Evolutionary conservation across 2,329 filamentous ascomycete genomes (phyloP), one percentile per base, ranked within the genome.

Genomic region (Colletotrichum horii): DNA sequence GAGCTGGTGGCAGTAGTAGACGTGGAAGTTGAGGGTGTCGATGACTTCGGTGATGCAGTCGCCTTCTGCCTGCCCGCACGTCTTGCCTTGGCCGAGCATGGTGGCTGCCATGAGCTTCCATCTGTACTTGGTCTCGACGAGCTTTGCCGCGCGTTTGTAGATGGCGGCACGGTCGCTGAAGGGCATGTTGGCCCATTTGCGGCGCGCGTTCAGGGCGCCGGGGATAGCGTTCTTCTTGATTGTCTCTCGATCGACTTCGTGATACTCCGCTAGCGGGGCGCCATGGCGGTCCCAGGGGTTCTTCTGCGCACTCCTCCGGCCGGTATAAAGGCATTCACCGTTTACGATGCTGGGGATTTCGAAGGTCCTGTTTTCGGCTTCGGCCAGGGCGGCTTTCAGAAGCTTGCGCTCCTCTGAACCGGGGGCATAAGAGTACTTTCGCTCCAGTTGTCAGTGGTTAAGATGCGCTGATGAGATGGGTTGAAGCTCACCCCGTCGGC

Each of bases 91-190:
- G 26, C 66, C 66, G 48, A 68, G 26, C 66, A 68, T 68, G 0
- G 66, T 68, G 22, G 66, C 66, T 14, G 66, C 66, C 66, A 68
- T 68, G 15, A 68, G 66, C 48, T 68, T 60, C 66, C 66, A 68
- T 6, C 66, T 60, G 30, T 68, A 68, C 48, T 60, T 68, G 12
- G 66, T 58, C 66, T 68, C 66, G 24, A 68, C 48, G 3, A 68
- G 66, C 66, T 0, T 68, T 0, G 66, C 66, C 4, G 66, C 66
- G 14, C 52, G 52, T 2, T 56, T 56, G 52, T 56, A 56, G 52
- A 56, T 56, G 52, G 52, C 52, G 14, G 52, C 52, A 14, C 52
- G 52, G 14, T 56, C 24, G 52, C 52, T 56, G 52, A 56, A 56
- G 52, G 52, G 52, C 24, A 56, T 56, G 7, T 19, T 56, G 22